Conservation (phyloP, 2,329 filamentous ascomycete genomes). For the Fusarium sterilihyphosum region DNA sequence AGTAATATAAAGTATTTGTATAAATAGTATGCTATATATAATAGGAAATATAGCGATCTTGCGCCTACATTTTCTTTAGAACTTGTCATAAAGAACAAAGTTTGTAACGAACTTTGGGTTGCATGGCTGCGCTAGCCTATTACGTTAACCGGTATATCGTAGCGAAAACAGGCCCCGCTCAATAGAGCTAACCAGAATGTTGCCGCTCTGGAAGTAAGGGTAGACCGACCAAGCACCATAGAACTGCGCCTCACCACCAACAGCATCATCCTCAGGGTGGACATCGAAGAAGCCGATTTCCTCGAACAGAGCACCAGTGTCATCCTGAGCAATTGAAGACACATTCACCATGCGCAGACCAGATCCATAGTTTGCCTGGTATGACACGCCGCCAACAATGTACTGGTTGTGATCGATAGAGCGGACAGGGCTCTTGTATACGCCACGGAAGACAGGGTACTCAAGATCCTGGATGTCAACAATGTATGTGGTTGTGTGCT, state of each 20-base stretch:
- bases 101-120: no score
- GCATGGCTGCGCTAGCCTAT: no score
- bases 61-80: no score
- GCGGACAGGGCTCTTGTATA: slow-evolving; percentile 14
- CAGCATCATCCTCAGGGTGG: slow-evolving; percentile 37
- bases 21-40: not conserved
- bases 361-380: slow-evolving; percentile 6
- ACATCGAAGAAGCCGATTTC: slow-evolving; percentile 13
- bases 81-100: no score
- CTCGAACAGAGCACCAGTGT: not conserved
- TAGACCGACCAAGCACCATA: slow-evolving; percentile 59
- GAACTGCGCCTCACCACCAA: slow-evolving; percentile 56
- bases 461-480: slow-evolving; percentile 56
- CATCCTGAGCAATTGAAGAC: not conserved
- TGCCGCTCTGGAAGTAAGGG: slow-evolving; percentile 56
- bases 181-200: slow-evolving; percentile 59
- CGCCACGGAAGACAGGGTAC: slow-evolving; percentile 46
- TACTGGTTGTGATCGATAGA: slow-evolving; percentile 13
- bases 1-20: not conserved
- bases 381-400: not conserved
- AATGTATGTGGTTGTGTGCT: slow-evolving; percentile 61
- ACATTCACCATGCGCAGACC: slow-evolving; percentile 2
- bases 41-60: no score
- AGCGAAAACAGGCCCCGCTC: slow-evolving; percentile 47
- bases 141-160: not conserved